Evolutionary conservation across 352 stramenopile species (phyloP).

Genomic region (Phytophthora niederhauseri): DNA sequence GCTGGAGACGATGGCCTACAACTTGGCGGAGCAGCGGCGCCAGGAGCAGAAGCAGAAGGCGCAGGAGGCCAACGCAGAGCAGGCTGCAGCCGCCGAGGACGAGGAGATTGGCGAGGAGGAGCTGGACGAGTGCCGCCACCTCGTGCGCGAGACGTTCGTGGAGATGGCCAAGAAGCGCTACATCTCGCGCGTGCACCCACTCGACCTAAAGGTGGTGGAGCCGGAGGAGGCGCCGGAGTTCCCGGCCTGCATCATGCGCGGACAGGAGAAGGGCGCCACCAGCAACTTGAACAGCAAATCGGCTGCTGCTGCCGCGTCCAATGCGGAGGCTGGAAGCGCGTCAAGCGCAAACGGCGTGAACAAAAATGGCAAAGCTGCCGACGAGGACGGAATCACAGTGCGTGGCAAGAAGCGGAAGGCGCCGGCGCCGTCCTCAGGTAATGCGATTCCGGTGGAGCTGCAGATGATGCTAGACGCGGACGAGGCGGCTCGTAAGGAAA

Average conservation of each 20-base stretch:
- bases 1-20: constrained; percentile 84
- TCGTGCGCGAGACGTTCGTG: constrained; percentile 74
- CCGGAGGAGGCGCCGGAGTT: constrained; percentile 65
- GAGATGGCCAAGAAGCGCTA: constrained; percentile 92
- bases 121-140: constrained; percentile 65
- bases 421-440: constrained; percentile 33
- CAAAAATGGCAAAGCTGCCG: constrained; percentile 28
- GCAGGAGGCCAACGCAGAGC: constrained; percentile 21
- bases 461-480: constrained; percentile 89
- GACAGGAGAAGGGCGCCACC: constrained; percentile 39
- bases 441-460: constrained; percentile 77
- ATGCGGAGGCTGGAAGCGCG: constrained; percentile 17
- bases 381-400: constrained; percentile 78
- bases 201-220: constrained; percentile 78
- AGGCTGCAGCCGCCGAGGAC: constrained; percentile 22
- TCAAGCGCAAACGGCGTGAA: constrained; percentile 3
- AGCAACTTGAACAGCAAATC: constrained; percentile 28
- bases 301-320: constrained; percentile 8
- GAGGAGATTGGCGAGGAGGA: constrained; percentile 78
- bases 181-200: constrained; percentile 83
- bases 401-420: constrained; percentile 70
- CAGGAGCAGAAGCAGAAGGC: constrained; percentile 38
- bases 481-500: constrained; percentile 47
- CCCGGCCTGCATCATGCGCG: constrained; percentile 64
- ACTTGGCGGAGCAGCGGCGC: constrained; percentile 64